Conservation (phyloP, 331 rosid species). For the Prunus yedoensis region DNA sequence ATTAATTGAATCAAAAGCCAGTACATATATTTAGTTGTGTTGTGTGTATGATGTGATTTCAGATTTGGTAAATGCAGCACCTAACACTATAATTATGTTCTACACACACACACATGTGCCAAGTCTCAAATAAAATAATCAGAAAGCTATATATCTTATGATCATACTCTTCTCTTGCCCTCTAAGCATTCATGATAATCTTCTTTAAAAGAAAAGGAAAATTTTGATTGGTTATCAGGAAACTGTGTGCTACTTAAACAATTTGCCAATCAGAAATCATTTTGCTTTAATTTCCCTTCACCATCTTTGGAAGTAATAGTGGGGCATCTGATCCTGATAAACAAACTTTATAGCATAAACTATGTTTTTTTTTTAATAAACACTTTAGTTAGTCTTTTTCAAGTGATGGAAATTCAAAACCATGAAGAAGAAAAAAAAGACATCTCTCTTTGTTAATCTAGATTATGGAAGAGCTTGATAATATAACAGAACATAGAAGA, state of each 20-base stretch:
- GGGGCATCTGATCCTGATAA: slow-evolving; percentile 23
- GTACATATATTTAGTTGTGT: slow-evolving; percentile 17
- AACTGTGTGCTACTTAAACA: slow-evolving; percentile 33
- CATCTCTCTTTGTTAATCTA: background rate
- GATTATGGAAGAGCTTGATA: slow-evolving; percentile 12
- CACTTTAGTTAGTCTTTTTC: slow-evolving; percentile 7
- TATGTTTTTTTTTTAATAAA: background rate
- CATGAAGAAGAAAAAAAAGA: background rate
- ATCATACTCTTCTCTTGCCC: slow-evolving; percentile 37
- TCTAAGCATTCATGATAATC: slow-evolving; percentile 57
- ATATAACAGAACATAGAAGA: slow-evolving; percentile 19
- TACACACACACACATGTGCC: slow-evolving; percentile 15
- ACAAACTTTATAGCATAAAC: slow-evolving; percentile 10
- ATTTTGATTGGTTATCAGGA: slow-evolving; percentile 4
- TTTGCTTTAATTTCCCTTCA: slow-evolving; percentile 22
- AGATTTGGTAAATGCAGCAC: slow-evolving; percentile 8
- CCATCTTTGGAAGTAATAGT: slow-evolving; percentile 43
- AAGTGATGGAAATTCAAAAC: slow-evolving; percentile 5
- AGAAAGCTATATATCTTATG: slow-evolving; percentile 17
- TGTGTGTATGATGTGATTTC: slow-evolving; percentile 15
- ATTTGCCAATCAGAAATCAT: slow-evolving; percentile 30
- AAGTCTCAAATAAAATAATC: slow-evolving; percentile 22
- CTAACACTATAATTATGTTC: slow-evolving; percentile 33
- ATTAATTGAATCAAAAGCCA: background rate
- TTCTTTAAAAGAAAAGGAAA: background rate